A percentile compares a stretch with the other conserved stretches of the same genome.
Evolutionary conservation across 345 rosid genomes (phyloP).

Genomic region (Salix viminalis): DNA sequence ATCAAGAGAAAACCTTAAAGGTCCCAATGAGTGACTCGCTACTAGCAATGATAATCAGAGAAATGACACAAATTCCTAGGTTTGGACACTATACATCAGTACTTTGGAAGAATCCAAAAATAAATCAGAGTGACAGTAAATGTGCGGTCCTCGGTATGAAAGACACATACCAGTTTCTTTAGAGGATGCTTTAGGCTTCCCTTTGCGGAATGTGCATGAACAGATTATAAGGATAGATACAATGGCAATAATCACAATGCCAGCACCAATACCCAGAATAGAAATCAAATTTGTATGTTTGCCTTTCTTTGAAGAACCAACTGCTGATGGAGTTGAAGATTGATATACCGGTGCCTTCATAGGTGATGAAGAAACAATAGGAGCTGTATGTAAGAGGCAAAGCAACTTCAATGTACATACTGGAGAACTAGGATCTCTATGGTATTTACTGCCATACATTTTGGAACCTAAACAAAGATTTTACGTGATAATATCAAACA

Average conservation of each 20-base stretch:
- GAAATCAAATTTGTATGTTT: conserved; percentile 58
- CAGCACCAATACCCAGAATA: conserved; percentile 62
- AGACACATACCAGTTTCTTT: conserved; percentile 54
- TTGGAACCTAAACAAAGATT: background rate
- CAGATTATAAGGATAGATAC: conserved; percentile 59
- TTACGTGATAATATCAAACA: background rate
- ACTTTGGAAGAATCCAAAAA: background rate
- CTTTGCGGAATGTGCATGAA: conserved; percentile 46
- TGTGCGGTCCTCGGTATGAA: conserved; percentile 7
- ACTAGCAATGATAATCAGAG: background rate
- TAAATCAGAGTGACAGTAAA: background rate
- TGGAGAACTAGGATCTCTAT: background rate
- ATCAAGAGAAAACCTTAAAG: background rate
- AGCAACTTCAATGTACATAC: conserved; percentile 12
- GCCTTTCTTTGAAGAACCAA: conserved; percentile 38
- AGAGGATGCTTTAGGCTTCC: conserved; percentile 49
- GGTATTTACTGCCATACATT: background rate
- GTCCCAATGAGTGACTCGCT: background rate
- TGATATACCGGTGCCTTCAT: conserved; percentile 42
- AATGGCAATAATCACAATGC: conserved; percentile 50
- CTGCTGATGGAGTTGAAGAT: conserved; percentile 40
- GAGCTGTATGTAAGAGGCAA: conserved; percentile 54
- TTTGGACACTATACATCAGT: background rate
- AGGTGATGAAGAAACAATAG: conserved; percentile 52
- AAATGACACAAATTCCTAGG: background rate